Conservation (phyloP, 1,284 basidiomycete genomes). For the Cryptococcus sp. region DNA sequence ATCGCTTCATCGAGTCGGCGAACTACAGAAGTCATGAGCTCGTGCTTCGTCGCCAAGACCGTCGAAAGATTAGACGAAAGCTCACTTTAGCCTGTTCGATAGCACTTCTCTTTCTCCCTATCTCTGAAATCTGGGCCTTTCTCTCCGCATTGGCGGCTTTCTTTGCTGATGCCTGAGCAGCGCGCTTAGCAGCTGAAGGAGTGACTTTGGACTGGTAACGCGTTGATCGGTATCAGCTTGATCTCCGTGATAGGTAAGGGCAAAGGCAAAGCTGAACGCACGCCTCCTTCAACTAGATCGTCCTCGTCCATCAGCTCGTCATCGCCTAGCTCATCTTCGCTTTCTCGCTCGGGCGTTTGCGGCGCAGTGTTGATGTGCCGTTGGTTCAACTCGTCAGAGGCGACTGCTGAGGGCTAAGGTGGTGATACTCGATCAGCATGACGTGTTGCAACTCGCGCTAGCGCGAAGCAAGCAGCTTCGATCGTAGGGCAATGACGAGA, state of each 20-base stretch:
- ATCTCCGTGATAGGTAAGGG: neutral
- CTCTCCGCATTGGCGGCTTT: slow-evolving; percentile 46
- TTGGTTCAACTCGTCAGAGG: slow-evolving; percentile 36
- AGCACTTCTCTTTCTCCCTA: slow-evolving; percentile 44
- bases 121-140: slow-evolving; percentile 45
- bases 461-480: neutral
- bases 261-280: slow-evolving; percentile 14
- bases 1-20: slow-evolving; percentile 90
- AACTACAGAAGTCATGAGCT: slow-evolving; percentile 60
- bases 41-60: neutral
- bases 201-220: slow-evolving; percentile 21
- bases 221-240: no score
- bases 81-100: slow-evolving; percentile 52
- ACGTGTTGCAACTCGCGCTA: neutral
- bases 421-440: slow-evolving; percentile 3
- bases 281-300: slow-evolving; percentile 28
- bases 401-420: slow-evolving; percentile 39
- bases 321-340: slow-evolving; percentile 36
- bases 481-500: neutral
- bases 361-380: slow-evolving; percentile 47
- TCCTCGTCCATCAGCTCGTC: slow-evolving; percentile 41
- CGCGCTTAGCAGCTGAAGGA: slow-evolving; percentile 37
- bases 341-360: slow-evolving; percentile 31
- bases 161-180: slow-evolving; percentile 32
- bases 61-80: neutral